Percentiles rank a stretch among this genome's conserved stretches.
Evolutionary conservation across 805 yeast species (phyloP).

Genomic region (Yamadazyma philogaea): DNA sequence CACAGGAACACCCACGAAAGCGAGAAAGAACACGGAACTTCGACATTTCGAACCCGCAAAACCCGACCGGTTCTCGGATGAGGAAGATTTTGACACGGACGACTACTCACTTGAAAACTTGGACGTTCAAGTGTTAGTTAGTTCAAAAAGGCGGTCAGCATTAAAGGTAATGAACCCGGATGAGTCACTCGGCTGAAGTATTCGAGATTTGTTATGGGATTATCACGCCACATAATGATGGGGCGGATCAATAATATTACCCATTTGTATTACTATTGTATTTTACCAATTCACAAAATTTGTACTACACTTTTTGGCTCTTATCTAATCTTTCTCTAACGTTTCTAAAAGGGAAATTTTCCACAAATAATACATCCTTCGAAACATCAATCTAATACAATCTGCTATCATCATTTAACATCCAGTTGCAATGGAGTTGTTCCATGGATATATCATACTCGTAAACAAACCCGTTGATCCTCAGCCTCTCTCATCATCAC

Average conservation of each 20-base stretch:
- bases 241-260: not conserved
- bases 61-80: not conserved
- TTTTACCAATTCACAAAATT: too few relatives aligned
- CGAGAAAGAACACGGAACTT: not conserved
- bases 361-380: too few relatives aligned
- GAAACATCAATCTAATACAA: too few relatives aligned
- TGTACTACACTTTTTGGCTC: too few relatives aligned
- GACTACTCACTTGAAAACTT: conserved; percentile 11
- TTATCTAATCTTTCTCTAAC: too few relatives aligned
- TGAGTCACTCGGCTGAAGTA: conserved; percentile 6
- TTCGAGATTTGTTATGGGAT: conserved; percentile 8
- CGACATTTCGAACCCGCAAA: not conserved
- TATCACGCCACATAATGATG: conserved; percentile 13
- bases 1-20: not conserved
- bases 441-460: too few relatives aligned
- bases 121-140: conserved; percentile 71
- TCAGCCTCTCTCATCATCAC: not conserved
- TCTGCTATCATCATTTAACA: too few relatives aligned
- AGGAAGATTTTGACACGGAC: conserved; percentile 12
- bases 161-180: conserved; percentile 64
- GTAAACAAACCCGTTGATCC: not conserved
- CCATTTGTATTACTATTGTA: not conserved
- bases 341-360: too few relatives aligned
- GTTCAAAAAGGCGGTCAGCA: conserved; percentile 59
- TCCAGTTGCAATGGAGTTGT: too few relatives aligned